A percentile compares a stretch with the other conserved stretches of the same genome.
Evolutionary conservation across 192 early-diverging fungal genomes (phyloP).

Genomic region (Coemansia sp.): DNA sequence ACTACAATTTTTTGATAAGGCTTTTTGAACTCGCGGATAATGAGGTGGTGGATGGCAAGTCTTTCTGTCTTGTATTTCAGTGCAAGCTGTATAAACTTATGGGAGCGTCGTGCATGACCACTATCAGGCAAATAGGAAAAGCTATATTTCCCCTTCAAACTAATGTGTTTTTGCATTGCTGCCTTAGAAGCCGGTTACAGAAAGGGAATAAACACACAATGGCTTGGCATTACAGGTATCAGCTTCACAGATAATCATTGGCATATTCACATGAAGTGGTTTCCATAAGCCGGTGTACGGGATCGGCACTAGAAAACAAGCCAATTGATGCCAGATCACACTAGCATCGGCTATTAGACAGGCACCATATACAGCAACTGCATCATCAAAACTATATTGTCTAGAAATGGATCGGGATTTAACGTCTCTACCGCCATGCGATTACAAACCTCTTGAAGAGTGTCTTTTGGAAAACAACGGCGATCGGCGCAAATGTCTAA

Average conservation of each 20-base stretch:
- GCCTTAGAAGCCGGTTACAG: too few species aligned
- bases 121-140: background rate
- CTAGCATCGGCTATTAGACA: background rate
- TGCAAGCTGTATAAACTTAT: background rate
- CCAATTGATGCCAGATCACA: too few species aligned
- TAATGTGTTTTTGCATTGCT: too few species aligned
- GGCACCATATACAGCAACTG: background rate
- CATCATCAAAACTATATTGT: background rate
- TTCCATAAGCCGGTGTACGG: background rate
- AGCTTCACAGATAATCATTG: too few species aligned
- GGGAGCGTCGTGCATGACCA: background rate
- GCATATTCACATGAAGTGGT: background rate
- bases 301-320: background rate
- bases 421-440: slow-evolving; percentile 34
- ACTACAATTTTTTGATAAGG: too few species aligned
- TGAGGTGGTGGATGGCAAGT: background rate
- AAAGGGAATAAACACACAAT: too few species aligned
- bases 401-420: background rate
- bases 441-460: slow-evolving; percentile 60
- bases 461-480: slow-evolving; percentile 61
- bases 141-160: background rate
- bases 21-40: too few species aligned
- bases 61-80: background rate
- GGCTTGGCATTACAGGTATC: too few species aligned
- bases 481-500: slow-evolving; percentile 60